Base-by-base conservation (phyloP, 169 alveolate species). In the Cryptosporidium felis region DNA sequence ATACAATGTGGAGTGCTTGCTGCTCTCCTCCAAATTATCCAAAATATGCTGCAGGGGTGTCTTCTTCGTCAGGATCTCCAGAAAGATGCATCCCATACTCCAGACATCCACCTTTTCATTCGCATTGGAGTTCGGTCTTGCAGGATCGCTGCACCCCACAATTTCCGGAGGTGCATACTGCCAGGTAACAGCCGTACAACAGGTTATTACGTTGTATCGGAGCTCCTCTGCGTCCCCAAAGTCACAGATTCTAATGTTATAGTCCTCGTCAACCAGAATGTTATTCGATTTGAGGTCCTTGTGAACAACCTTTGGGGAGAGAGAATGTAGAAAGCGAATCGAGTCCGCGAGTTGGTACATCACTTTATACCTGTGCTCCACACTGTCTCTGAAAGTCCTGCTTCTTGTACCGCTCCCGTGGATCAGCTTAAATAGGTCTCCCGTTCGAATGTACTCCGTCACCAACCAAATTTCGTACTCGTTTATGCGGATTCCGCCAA, bases 271-370 rank as follows among this genome's bases (percentile, higher is more conserved):
- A 32, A 96, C 45, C 47, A 94, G 88, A 26, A 96, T 90, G 60
- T 96, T 96, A 85, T 95, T 97, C 14, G 96, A 96, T 45, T 96
- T 96, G 65, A 96, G 91, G 90, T 96, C 98, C 74, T 97, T 88
- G 81, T 96, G 98, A 18, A 92, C 91, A 49, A 93, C 88, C 38
- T 95, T 94, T 34, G 98, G 98, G 40, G 94, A 42, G 8, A 60
- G 51, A 5, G 90, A 59, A 16, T 81, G 90, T 34, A 81, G 41
- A 49, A 63, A 81, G 9, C 80, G 34, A 9, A 81, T 60, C 16
- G 82, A 49, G 32, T 81, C 90, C 9, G 88, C 80, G 44, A 81
- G 40, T 34, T 81, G 88, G 47, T 65, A 60, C 88, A 81, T 81
- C 18, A 81, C 60, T 26, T 61, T 59, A 32, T 42, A 81, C 32